Evolutionary conservation across 169 alveolate species (phyloP), one percentile per base, ranked within the genome.

Genomic region (Theileria luwenshuni): DNA sequence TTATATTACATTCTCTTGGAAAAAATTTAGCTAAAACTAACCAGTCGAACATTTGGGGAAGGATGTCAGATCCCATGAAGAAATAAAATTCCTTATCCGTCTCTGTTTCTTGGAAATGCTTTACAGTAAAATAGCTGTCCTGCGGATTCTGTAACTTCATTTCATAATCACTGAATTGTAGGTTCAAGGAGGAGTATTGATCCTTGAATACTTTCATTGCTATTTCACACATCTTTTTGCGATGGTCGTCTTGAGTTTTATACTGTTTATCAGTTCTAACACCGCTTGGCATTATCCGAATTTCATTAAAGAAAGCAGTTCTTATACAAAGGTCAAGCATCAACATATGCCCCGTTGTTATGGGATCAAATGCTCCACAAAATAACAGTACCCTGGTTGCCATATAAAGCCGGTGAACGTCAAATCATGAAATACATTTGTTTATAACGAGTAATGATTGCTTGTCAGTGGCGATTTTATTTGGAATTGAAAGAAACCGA

Each of bases 311-410:
- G 43, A 69, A 64, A 49, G 49, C 65, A 12, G 85, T 69, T 21
- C 64, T 69, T 42, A 67, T 47, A 23, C 72, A 64, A 56, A 60
- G 69, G 43, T 70, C 54, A 1, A 81, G 76, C 89, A 81, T 74
- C 25, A 81, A 41, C 41, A 73, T 58, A 62, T 81, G 89, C 1
- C 71, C 89, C 5, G 47, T 27, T 7, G 89, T 81, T 19, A 81
- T 74, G 32, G 89, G 89, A 33, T 81, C 85, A 65, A 81, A 81
- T 19, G 89, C 71, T 13, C 89, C 89, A 41, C 81, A 74, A 56
- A 79, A 79, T 23, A 79, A 74, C 41, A 79, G 83, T 12, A 79
- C 87, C 42, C 56, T 56, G n/a, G n/a, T n/a, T n/a, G n/a, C n/a
- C n/a, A n/a, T n/a, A n/a, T n/a, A n/a, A n/a, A n/a, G n/a, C n/a